Conservation (phyloP, 2,329 filamentous ascomycete genomes). For the Diaporthe longicolla region DNA sequence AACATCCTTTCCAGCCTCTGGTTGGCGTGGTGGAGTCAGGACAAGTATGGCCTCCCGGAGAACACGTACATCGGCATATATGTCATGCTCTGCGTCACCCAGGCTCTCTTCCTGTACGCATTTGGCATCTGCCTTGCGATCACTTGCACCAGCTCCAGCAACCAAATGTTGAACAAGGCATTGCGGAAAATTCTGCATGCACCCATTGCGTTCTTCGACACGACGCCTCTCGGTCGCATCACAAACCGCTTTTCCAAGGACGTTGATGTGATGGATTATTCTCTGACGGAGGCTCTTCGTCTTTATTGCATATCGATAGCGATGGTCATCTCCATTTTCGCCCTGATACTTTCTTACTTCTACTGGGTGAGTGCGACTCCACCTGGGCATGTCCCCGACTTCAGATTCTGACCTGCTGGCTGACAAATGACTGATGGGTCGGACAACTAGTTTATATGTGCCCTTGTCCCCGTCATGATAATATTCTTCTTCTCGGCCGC, state of each 20-base stretch:
- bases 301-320: slow-evolving; percentile 76
- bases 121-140: slow-evolving; percentile 75
- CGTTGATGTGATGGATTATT: slow-evolving; percentile 80
- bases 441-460: slow-evolving; percentile 68
- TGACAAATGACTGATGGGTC: not conserved
- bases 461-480: slow-evolving; percentile 71
- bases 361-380: slow-evolving; percentile 56
- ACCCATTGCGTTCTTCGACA: slow-evolving; percentile 69
- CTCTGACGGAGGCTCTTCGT: slow-evolving; percentile 73
- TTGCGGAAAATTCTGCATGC: slow-evolving; percentile 36
- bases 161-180: slow-evolving; percentile 66
- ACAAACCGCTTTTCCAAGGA: slow-evolving; percentile 80
- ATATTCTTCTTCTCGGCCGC: slow-evolving; percentile 73
- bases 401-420: not conserved
- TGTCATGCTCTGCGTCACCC: slow-evolving; percentile 68
- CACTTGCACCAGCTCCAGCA: slow-evolving; percentile 75
- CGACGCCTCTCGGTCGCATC: slow-evolving; percentile 77
- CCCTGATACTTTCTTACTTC: slow-evolving; percentile 76
- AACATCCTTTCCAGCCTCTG: slow-evolving; percentile 79
- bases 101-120: slow-evolving; percentile 72
- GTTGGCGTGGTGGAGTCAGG: slow-evolving; percentile 79
- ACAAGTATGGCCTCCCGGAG: slow-evolving; percentile 70
- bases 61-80: slow-evolving; percentile 68
- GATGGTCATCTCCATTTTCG: slow-evolving; percentile 74
- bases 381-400: not conserved